These are phyloP conservation scores for Eutypella sp. DNA, from an alignment of 2,329 filamentous ascomycete species.

Conservation along the genomic window DNA sequence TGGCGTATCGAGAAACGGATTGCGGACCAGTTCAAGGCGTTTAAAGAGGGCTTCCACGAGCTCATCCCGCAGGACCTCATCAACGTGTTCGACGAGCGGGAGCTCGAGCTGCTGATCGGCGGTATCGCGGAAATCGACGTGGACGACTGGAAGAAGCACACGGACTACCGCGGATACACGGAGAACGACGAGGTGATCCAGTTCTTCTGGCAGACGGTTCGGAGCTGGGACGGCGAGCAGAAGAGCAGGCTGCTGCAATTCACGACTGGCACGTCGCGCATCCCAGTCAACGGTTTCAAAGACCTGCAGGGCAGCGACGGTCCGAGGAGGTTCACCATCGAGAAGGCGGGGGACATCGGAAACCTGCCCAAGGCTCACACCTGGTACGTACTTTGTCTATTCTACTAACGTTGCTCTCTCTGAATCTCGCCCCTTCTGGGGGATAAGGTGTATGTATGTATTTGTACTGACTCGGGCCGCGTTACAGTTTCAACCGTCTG, in stretches of 20 bases:
- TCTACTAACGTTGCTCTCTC: constrained; percentile 3
- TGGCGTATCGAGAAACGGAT: constrained; percentile 99
- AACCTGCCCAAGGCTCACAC: constrained; percentile 97
- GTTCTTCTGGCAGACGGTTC: constrained; percentile 98
- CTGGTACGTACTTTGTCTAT: constrained; percentile 59
- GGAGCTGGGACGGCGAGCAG: constrained; percentile 96
- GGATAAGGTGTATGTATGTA: constrained; percentile 3
- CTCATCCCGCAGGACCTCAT: constrained; percentile 93
- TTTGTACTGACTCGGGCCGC: constrained; percentile 19
- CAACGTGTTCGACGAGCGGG: constrained; percentile 97
- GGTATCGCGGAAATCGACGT: constrained; percentile 99
- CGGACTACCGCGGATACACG: constrained; percentile 96
- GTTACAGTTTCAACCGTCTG: constrained; percentile 83
- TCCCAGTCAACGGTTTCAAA: constrained; percentile 99
- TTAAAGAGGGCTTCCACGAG: constrained; percentile 96
- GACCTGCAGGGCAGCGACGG: constrained; percentile 96
- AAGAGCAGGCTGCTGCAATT: constrained; percentile 96
- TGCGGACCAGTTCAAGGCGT: constrained; percentile 96
- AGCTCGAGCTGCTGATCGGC: constrained; percentile 91
- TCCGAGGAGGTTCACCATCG: constrained; percentile 91
- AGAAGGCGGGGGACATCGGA: constrained; percentile 87
- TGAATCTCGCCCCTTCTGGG: not conserved
- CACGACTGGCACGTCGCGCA: constrained; percentile 93
- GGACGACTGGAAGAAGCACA: constrained; percentile 99
- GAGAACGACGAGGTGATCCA: constrained; percentile 96